Percentiles rank a stretch among this genome's conserved stretches.
These are phyloP conservation scores for Phytophthora podocarpi DNA, from an alignment of 352 stramenopile species.

Conservation along the genomic window DNA sequence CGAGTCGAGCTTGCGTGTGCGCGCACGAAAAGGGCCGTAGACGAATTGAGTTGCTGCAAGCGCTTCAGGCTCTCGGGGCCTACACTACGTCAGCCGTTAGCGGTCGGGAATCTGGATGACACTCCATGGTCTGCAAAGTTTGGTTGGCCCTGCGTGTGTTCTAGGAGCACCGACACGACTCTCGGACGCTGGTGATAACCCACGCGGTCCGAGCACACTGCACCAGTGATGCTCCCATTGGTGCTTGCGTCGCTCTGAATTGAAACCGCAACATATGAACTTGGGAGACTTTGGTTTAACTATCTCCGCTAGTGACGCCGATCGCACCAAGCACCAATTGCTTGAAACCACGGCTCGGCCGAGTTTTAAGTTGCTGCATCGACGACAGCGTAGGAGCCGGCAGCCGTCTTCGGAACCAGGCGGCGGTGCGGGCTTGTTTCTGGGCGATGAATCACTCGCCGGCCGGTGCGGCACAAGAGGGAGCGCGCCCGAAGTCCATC, in stretches of 20 bases:
- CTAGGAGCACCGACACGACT: no score
- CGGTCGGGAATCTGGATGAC: no score
- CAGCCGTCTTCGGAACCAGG: slow-evolving; percentile 15
- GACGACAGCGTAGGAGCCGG: slow-evolving; percentile 9
- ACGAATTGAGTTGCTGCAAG: slow-evolving; percentile 21
- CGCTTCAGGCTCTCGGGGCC: neutral
- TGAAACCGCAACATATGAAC: neutral
- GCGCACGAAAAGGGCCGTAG: slow-evolving; percentile 12
- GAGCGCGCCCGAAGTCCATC: neutral
- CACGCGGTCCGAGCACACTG: no score
- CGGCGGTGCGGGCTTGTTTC: slow-evolving; percentile 7
- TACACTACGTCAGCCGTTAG: no score
- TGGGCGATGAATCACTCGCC: slow-evolving; percentile 11
- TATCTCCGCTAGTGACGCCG: no score
- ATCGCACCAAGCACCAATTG: slow-evolving; percentile 10
- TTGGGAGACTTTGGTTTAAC: no score
- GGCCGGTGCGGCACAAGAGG: no score
- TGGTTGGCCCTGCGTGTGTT: no score
- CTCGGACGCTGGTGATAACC: no score
- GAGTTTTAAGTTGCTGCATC: slow-evolving; percentile 6
- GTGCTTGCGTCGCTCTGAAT: no score
- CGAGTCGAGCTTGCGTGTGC: slow-evolving; percentile 19
- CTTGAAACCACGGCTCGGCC: neutral
- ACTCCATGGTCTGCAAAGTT: no score
- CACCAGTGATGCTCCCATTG: no score